Base-by-base conservation (phyloP, 345 rosid genomes). In the Lepidium africanum region DNA sequence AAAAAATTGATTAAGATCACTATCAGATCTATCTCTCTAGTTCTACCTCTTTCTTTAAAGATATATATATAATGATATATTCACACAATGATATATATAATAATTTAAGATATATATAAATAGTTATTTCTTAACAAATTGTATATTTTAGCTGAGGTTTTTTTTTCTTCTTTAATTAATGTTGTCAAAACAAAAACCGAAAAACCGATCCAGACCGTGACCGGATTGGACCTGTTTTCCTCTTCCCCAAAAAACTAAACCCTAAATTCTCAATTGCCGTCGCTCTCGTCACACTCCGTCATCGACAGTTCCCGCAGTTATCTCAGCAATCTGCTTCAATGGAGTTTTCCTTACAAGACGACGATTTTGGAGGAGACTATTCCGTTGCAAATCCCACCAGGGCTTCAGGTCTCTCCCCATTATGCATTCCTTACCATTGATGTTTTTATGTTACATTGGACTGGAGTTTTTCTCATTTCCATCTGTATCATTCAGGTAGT, bases 341-440 rank as follows among this genome's bases (percentile, higher is more conserved):
- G 78, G 78, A 68, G 43, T 74, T 68, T 62, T 68, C 69, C 7
- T 38, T 55, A 42, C 73, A 90, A 81, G 98, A 93, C 58, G 98
- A 93, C 76, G 97, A 87, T 79, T 93, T 93, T 63, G 98, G 94
- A 4, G 92, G 95, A 10, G 97, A 91, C 69, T 85, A 80, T 70
- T 49, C 87, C 2, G 87, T 83, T 25, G 67, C 66, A 43, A 82
- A 83, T 59, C 77, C 69, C 42, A 13, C 74, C 12, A 73, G 80
- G 63, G 79, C 76, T 72, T 71, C 97, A 79, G 96, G 95, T 93
- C 46, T 21, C 23, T 53, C 50, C 27, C 12, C 56, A 17, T 49
- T 4, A 19, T 40, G 6, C 55, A 38, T 50, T 66, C 4, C n/a
- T 53, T 7, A 36, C 14, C 2, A 3, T 4, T 54, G 46, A 35